Conservation (phyloP, 2,329 filamentous ascomycete species). For the Setomelanomma holmii region DNA sequence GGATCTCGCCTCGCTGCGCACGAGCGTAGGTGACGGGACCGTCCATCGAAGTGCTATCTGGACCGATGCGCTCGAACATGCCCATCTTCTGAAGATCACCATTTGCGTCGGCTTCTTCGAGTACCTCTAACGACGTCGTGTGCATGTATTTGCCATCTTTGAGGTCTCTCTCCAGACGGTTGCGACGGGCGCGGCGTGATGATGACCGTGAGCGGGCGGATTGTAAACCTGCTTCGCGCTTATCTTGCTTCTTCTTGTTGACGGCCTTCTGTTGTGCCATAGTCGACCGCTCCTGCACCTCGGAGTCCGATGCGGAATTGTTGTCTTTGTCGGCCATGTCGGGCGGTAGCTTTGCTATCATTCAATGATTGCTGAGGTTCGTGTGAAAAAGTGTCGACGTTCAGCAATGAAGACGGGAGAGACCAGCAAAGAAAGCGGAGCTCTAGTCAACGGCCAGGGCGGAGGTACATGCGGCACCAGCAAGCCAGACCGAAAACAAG, state of each 20-base stretch:
- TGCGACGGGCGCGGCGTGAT: slow-evolving; percentile 56
- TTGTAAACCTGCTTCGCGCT: slow-evolving; percentile 48
- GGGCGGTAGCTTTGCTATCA: slow-evolving; percentile 23
- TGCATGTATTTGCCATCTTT: slow-evolving; percentile 61
- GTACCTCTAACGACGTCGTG: slow-evolving; percentile 56
- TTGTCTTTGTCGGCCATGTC: slow-evolving; percentile 41
- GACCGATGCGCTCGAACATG: slow-evolving; percentile 63
- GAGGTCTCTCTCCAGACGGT: slow-evolving; percentile 54
- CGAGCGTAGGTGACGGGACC: slow-evolving; percentile 63
- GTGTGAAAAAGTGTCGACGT: slow-evolving; percentile 1
- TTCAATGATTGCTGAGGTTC: slow-evolving; percentile 13
- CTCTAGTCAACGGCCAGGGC: slow-evolving; percentile 4
- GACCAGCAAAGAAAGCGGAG: slow-evolving; percentile 7
- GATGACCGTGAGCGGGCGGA: slow-evolving; percentile 55
- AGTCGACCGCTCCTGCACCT: slow-evolving; percentile 51
- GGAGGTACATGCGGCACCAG: slow-evolving; percentile 19
- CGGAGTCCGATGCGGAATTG: slow-evolving; percentile 37
- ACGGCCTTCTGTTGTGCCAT: slow-evolving; percentile 56
- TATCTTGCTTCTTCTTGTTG: slow-evolving; percentile 49
- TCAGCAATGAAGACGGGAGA: slow-evolving; percentile 7
- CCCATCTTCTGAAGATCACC: slow-evolving; percentile 57
- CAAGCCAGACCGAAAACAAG: slow-evolving; percentile 43
- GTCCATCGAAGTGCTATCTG: slow-evolving; percentile 63
- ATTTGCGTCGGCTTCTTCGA: slow-evolving; percentile 61
- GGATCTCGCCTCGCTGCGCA: slow-evolving; percentile 63